Conservation (phyloP, 1,139 yeast genomes). For the Fermentozyma sake region DNA sequence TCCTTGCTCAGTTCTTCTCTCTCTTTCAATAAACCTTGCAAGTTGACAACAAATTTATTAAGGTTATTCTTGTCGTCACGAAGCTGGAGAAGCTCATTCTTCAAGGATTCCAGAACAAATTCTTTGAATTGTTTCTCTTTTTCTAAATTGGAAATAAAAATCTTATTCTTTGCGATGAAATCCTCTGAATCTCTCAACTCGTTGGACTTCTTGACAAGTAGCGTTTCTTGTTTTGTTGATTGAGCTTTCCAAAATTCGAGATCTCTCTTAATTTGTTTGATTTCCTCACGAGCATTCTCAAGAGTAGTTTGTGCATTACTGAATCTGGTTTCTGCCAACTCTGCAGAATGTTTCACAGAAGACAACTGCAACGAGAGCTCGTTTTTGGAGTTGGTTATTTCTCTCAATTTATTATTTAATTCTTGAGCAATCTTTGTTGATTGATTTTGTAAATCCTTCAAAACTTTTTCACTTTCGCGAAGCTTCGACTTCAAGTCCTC, state of each 20-base stretch:
- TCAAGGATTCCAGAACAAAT: slow-evolving; percentile 48
- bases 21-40: slow-evolving; percentile 61
- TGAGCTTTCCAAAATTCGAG: slow-evolving; percentile 46
- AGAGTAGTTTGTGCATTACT: slow-evolving; percentile 24
- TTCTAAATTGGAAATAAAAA: slow-evolving; percentile 45
- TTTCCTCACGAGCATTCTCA: slow-evolving; percentile 21
- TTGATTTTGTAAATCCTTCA: slow-evolving; percentile 29
- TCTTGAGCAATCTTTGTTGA: slow-evolving; percentile 19
- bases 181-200: slow-evolving; percentile 57
- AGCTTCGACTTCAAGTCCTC: slow-evolving; percentile 26
- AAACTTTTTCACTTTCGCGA: slow-evolving; percentile 22
- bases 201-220: slow-evolving; percentile 51
- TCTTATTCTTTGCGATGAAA: slow-evolving; percentile 39
- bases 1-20: slow-evolving; percentile 53
- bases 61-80: slow-evolving; percentile 58
- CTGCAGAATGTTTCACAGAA: slow-evolving; percentile 27
- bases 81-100: slow-evolving; percentile 50
- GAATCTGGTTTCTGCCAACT: slow-evolving; percentile 32
- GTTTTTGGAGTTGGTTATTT: slow-evolving; percentile 22
- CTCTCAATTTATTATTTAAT: slow-evolving; percentile 26
- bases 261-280: slow-evolving; percentile 13
- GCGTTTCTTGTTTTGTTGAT: slow-evolving; percentile 52
- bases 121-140: slow-evolving; percentile 54
- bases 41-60: slow-evolving; percentile 54
- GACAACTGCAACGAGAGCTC: slow-evolving; percentile 29